phyloP scores from a whole-genome alignment of 2,329 filamentous ascomycete species.

The Trichocomaceae sp. region DNA sequence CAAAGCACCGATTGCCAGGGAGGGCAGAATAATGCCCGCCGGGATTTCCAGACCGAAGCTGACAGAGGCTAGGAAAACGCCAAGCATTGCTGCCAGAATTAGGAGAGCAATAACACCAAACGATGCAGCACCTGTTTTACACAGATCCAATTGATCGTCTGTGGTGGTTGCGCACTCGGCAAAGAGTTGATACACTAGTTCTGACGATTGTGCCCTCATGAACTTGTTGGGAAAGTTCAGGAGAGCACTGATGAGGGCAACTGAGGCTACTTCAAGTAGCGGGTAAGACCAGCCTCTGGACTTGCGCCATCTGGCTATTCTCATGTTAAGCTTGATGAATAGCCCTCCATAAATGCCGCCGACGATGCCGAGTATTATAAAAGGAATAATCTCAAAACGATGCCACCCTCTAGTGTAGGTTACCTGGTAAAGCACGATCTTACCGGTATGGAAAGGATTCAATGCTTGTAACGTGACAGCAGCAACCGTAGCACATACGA shows the following conservation, averaged over 20 bases:
- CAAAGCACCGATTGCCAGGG: slow-evolving; percentile 90
- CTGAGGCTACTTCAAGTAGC: slow-evolving; percentile 69
- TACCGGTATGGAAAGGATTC: slow-evolving; percentile 90
- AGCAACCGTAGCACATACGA: slow-evolving; percentile 98
- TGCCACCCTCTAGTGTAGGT: slow-evolving; percentile 90
- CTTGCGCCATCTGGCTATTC: slow-evolving; percentile 72
- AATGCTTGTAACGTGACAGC: slow-evolving; percentile 87
- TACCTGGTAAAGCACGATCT: slow-evolving; percentile 93
- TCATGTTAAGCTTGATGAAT: slow-evolving; percentile 93
- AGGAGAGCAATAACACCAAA: slow-evolving; percentile 76
- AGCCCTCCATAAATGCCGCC: slow-evolving; percentile 92
- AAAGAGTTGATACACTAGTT: slow-evolving; percentile 87
- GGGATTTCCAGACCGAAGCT: slow-evolving; percentile 94
- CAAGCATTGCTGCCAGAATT: slow-evolving; percentile 72
- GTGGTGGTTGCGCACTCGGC: slow-evolving; percentile 76
- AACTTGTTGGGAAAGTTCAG: slow-evolving; percentile 96
- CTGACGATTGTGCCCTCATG: slow-evolving; percentile 86
- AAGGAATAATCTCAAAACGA: slow-evolving; percentile 86
- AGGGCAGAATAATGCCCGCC: slow-evolving; percentile 90
- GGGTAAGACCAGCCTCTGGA: slow-evolving; percentile 64
- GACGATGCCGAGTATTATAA: slow-evolving; percentile 74
- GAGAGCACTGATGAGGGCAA: slow-evolving; percentile 74
- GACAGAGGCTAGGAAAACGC: slow-evolving; percentile 75
- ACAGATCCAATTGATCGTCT: slow-evolving; percentile 84
- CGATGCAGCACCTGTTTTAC: slow-evolving; percentile 77